Evolutionary conservation across 768 basidiomycete genomes (phyloP).

Genomic region (Cystofilobasidium macerans): DNA sequence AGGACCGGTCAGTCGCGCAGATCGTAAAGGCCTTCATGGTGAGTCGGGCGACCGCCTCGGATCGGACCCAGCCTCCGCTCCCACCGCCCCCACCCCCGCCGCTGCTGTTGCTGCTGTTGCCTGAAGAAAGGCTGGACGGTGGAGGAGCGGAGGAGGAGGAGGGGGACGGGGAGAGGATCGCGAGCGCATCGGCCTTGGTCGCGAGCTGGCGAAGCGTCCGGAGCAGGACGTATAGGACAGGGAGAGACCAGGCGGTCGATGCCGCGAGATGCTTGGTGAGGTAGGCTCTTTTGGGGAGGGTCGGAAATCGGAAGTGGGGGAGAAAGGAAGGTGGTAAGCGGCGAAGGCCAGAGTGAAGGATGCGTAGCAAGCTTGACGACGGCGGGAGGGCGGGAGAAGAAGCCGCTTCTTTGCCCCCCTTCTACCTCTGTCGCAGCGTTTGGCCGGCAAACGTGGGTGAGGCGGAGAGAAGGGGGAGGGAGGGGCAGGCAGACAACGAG

Average conservation of each 20-base stretch:
- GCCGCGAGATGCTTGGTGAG: conserved; percentile 52
- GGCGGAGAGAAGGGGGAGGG: neutral
- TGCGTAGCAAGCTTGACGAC: too few species aligned
- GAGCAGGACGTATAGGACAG: conserved; percentile 67
- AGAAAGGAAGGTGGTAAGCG: neutral
- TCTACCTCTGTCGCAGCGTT: too few species aligned
- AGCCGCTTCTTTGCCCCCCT: too few species aligned
- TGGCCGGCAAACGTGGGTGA: too few species aligned
- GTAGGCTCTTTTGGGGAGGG: conserved; percentile 6
- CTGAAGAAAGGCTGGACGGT: too few species aligned
- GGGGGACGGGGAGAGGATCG: conserved; percentile 19
- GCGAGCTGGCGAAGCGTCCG: conserved; percentile 75
- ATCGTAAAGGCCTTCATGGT: conserved; percentile 81
- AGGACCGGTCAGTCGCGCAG: conserved; percentile 73
- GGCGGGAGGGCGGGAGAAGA: too few species aligned
- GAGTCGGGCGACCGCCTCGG: conserved; percentile 77
- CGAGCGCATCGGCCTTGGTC: conserved; percentile 51
- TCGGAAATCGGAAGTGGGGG: conserved; percentile 33
- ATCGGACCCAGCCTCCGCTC: conserved; percentile 54
- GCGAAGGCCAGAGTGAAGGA: neutral
- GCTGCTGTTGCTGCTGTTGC: too few species aligned
- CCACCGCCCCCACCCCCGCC: too few species aligned
- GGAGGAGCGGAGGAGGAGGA: neutral
- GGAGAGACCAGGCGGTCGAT: conserved; percentile 77
- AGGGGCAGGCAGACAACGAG: too few species aligned